Evolutionary conservation across 371 early-diverging fungal species (phyloP), one percentile per base, ranked within the genome.

Genomic region (Sporodiniella umbellata): DNA sequence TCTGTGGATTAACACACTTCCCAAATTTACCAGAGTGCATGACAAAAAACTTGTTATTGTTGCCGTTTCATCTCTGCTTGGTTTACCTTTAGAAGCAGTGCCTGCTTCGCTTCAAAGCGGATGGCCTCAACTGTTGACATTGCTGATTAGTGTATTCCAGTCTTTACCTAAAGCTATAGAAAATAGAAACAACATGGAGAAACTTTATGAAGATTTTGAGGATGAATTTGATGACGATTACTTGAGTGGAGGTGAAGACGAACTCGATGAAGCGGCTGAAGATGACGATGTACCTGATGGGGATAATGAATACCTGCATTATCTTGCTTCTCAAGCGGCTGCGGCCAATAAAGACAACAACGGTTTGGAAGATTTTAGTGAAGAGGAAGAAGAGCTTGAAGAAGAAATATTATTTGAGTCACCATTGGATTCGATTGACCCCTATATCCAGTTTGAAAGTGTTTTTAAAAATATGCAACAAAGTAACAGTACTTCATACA

Each of bases 1-100:
- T 2, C 63, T 85, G 17, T 92, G 95, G 90, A 86, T 93, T 68
- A 64, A 76, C 35, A 75, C 78, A 33, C 53, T 91, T 18, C 79
- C 78, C 38, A 75, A 79, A 49, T 90, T 95, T 60, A 60, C 77
- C 8, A 68, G 94, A 44, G 96, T 96, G 7, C 93, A 94, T 60
- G 97, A 96, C 73, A 95, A 93, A 79, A 92, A 90, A 71, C 79
- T 95, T 11, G 79, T 80, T 8, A 89, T 96, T 39, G 61, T 92
- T 28, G 81, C 94, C 0, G 62, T 95, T 23, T 87, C 85, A 45
- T 62, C 90, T 0, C 53, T 96, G 15, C 51, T 95, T 26, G 73
- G 73, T 10, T 67, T 91, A 1, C 89, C 93, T 3, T 54, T 70
- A 12, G 84, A 79, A 3, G 78, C 81, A 48, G 62, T 93, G 8